Conservation (phyloP, 805 yeast species). For the Zygosaccharomyces gambellarensis region DNA sequence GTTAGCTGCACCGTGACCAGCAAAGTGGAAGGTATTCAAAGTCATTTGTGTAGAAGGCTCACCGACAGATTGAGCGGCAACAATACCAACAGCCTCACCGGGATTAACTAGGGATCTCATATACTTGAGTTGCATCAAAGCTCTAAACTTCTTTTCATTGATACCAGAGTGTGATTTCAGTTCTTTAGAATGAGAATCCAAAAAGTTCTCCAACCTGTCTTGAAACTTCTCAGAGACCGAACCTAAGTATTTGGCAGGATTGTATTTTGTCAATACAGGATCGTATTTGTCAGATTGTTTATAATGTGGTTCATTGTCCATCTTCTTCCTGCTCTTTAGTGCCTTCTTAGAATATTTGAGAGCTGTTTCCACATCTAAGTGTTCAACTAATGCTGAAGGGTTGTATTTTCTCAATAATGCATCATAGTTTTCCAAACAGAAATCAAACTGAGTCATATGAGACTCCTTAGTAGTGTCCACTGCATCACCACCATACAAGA, state of each 20-base stretch:
- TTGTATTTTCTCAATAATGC: slow-evolving; percentile 81
- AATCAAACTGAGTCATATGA: slow-evolving; percentile 86
- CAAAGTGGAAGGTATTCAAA: slow-evolving; percentile 92
- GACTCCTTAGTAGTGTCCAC: slow-evolving; percentile 92
- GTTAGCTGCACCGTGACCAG: slow-evolving; percentile 99
- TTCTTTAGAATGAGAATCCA: slow-evolving; percentile 48
- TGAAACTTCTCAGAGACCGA: slow-evolving; percentile 89
- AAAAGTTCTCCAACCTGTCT: slow-evolving; percentile 66
- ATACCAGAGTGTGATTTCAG: slow-evolving; percentile 50
- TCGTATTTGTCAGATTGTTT: slow-evolving; percentile 65
- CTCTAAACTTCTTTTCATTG: slow-evolving; percentile 78
- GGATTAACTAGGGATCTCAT: slow-evolving; percentile 94
- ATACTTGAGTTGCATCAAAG: slow-evolving; percentile 96
- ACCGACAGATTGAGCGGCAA: slow-evolving; percentile 97
- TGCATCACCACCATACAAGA: slow-evolving; percentile 96
- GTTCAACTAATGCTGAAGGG: slow-evolving; percentile 66
- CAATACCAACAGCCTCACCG: slow-evolving; percentile 97
- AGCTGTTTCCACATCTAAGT: slow-evolving; percentile 82
- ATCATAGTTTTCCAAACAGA: slow-evolving; percentile 88
- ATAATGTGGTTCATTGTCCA: slow-evolving; percentile 57
- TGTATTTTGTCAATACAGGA: slow-evolving; percentile 79
- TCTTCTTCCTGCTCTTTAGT: slow-evolving; percentile 65
- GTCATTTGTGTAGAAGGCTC: slow-evolving; percentile 99
- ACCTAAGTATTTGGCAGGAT: slow-evolving; percentile 88
- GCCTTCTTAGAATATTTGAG: slow-evolving; percentile 75